Conservation (phyloP, 495 filamentous ascomycete species). For the Penicillium daleae region DNA sequence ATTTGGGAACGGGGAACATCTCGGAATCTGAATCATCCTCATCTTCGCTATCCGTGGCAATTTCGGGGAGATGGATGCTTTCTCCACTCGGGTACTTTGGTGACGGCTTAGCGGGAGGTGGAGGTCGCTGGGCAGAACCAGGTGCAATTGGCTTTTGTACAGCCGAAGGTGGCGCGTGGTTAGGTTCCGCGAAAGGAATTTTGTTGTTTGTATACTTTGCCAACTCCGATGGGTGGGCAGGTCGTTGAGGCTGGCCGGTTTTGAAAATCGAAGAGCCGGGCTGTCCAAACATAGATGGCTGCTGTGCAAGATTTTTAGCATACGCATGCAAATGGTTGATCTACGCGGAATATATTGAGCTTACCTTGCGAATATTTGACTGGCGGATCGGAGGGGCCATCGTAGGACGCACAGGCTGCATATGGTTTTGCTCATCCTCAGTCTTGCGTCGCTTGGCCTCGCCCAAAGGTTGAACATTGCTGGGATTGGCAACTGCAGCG, state of each 20-base stretch:
- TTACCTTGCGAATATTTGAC: conserved; percentile 76
- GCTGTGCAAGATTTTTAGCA: conserved; percentile 11
- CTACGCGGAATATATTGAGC: conserved; percentile 8
- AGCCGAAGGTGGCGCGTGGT: conserved; percentile 44
- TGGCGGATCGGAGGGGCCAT: conserved; percentile 85
- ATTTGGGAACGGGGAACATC: conserved; percentile 68
- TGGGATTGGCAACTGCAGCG: conserved; percentile 45
- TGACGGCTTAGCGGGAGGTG: conserved; percentile 63
- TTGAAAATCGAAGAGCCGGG: conserved; percentile 45
- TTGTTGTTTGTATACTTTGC: conserved; percentile 81
- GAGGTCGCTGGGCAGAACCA: conserved; percentile 44
- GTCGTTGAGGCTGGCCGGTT: conserved; percentile 55
- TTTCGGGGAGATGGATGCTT: conserved; percentile 82
- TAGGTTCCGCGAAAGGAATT: conserved; percentile 83
- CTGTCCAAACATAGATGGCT: conserved; percentile 66
- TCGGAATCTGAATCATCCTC: conserved; percentile 65
- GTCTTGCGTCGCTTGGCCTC: conserved; percentile 63
- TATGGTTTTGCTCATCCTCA: conserved; percentile 57
- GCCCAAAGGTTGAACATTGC: conserved; percentile 48
- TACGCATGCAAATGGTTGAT: neutral
- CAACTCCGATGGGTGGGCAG: conserved; percentile 73
- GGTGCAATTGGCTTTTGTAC: conserved; percentile 62
- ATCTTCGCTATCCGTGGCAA: conserved; percentile 85
- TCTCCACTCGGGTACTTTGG: conserved; percentile 82
- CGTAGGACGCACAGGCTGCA: conserved; percentile 53